These are phyloP conservation scores for Nicotiana tomentosiformis DNA, from an alignment of 257 asterid genomes.

Conservation along the genomic window DNA sequence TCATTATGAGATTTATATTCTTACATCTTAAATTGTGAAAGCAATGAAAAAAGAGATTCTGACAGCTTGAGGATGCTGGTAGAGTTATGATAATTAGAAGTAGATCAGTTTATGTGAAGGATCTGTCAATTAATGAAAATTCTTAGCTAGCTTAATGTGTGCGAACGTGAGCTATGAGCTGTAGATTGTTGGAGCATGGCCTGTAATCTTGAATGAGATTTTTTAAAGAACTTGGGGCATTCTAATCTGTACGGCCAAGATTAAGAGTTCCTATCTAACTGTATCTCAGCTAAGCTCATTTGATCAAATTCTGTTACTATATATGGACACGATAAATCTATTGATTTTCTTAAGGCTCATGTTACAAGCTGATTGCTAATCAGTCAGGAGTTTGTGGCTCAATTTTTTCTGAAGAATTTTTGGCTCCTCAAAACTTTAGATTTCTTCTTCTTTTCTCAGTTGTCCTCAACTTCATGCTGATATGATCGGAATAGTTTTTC, in stretches of 20 bases:
- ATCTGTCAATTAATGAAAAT: neutral
- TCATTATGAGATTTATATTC: too few species aligned
- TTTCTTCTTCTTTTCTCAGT: neutral
- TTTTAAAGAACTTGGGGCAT: neutral
- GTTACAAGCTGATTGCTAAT: neutral
- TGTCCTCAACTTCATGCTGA: neutral
- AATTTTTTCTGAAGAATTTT: neutral
- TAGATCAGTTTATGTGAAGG: too few species aligned
- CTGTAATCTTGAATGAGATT: neutral
- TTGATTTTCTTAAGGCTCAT: neutral
- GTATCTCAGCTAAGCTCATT: neutral
- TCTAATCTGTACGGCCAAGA: neutral
- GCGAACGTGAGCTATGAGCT: neutral
- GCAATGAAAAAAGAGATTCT: neutral
- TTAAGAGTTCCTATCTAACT: neutral
- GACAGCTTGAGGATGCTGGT: neutral
- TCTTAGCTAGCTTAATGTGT: neutral
- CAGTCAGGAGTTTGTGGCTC: neutral
- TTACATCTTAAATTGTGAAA: neutral
- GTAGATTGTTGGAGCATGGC: neutral
- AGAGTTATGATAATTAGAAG: neutral
- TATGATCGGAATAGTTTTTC: neutral
- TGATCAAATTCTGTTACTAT: neutral
- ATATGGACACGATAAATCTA: neutral
- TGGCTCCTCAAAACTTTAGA: neutral